These are phyloP conservation scores for Aspergillus thermomutatus DNA, from an alignment of 2,329 filamentous ascomycete species.

Conservation along the genomic window DNA sequence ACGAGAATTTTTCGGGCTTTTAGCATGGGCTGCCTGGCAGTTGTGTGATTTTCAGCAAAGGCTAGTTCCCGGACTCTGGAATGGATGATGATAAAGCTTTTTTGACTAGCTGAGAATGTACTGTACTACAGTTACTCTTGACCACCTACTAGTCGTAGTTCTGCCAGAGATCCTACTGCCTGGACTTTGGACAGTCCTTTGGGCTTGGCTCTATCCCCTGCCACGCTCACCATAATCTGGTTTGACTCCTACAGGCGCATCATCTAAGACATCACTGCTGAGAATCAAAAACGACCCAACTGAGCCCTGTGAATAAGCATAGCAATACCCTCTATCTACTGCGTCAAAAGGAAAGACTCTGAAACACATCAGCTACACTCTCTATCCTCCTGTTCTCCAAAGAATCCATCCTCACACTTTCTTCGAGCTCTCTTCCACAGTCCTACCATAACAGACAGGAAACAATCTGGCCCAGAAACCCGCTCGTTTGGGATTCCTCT, in stretches of 20 bases:
- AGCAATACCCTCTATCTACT: not conserved
- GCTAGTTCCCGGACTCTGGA: not conserved
- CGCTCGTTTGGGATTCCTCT: slow-evolving; percentile 21
- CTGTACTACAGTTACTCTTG: not conserved
- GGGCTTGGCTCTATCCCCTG: not conserved
- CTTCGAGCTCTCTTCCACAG: slow-evolving; percentile 25
- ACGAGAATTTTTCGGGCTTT: not conserved
- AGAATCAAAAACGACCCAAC: not conserved
- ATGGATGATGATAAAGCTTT: not conserved
- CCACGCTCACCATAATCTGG: not conserved
- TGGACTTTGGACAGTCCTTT: not conserved
- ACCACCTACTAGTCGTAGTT: not conserved
- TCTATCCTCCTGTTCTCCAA: not conserved
- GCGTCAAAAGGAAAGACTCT: not conserved
- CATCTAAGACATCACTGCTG: not conserved
- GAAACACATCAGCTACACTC: not conserved
- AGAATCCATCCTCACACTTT: slow-evolving; percentile 16
- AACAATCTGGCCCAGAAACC: slow-evolving; percentile 32
- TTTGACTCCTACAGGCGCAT: not conserved
- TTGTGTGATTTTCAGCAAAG: not conserved
- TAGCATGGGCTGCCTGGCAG: too few relatives aligned
- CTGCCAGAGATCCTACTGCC: not conserved
- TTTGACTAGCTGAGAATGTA: not conserved
- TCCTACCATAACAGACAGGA: slow-evolving; percentile 31
- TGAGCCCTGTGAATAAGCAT: not conserved